Conservation (phyloP, 2,329 filamentous ascomycete genomes). For the Triangularia verruculosa region DNA sequence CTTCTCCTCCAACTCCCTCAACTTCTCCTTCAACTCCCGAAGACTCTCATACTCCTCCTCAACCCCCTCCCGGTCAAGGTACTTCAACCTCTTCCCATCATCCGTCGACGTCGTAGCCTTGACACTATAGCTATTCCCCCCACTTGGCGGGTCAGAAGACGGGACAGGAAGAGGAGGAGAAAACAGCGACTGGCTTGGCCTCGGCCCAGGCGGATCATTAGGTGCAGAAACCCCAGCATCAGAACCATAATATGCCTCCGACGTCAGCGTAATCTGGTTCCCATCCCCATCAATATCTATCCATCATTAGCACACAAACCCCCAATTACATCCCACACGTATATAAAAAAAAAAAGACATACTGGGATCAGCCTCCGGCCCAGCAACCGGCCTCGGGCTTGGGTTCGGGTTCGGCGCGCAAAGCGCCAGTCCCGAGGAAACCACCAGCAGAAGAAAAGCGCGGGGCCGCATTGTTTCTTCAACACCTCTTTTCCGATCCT, state of each 20-base stretch:
- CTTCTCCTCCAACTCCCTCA: not conserved
- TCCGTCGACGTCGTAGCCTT: not conserved
- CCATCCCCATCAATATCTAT: not conserved
- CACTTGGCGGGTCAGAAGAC: too few relatives aligned
- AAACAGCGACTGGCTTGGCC: too few relatives aligned
- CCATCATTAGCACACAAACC: too few relatives aligned
- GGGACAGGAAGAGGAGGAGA: too few relatives aligned
- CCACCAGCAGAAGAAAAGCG: not conserved
- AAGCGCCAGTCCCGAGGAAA: not conserved
- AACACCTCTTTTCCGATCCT: too few relatives aligned
- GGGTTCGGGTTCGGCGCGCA: not conserved
- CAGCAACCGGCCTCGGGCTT: not conserved
- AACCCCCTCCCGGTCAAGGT: not conserved
- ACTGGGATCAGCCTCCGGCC: not conserved
- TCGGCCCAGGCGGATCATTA: too few relatives aligned
- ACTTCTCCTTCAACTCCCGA: not conserved
- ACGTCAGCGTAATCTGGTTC: not conserved
- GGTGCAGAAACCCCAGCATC: not conserved
- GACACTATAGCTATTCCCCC: not conserved
- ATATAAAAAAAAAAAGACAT: not conserved
- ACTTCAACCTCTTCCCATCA: not conserved
- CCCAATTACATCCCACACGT: too few relatives aligned
- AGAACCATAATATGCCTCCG: not conserved
- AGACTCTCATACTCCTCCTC: not conserved
- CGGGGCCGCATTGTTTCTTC: not conserved